Evolutionary conservation across 148 eudicot genomes (phyloP), one percentile per base, ranked within the genome.

Genomic region (Vaccinium vitisidaea): DNA sequence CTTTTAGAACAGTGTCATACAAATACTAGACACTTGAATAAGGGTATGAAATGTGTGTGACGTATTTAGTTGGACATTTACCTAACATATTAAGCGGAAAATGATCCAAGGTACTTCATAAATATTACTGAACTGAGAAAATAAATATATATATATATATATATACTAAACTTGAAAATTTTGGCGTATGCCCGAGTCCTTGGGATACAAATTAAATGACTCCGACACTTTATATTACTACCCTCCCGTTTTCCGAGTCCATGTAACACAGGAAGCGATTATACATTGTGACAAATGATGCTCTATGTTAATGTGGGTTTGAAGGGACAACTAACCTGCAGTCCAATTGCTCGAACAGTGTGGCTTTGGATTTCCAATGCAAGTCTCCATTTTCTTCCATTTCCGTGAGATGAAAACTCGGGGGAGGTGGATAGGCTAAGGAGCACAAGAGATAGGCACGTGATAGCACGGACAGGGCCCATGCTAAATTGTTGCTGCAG

Each of bases 341-440:
- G 80, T 77, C 78, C 88, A 83, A 46, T 86, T 76, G 85, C 88
- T 86, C 85, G 79, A 83, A 79, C 83, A 67, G 67, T 54, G 81
- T 87, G 86, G 83, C 77, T 50, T 84, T 79, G 84, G 90, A 82
- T 87, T 89, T 84, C 88, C 88, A 65, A 84, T 83, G 88, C 83
- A 86, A 39, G 74, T 19, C 58, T 18, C 53, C 15, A 18, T 73
- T 73, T 63, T 8, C 78, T 63, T 8, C 78, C 67, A 46, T 77
- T 36, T 74, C 56, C 16, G 58, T 30, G 79, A 73, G 81, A 76
- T 59, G 59, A 76, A 52, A 61, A 76, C 11, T 27, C 11, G 27
- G 53, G 36, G 59, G 36, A 19, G 61, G 36, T 65, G 52, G 30
- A 46, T 54, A 67, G 54, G 69, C 80, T 70, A 53, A 67, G 75